A percentile compares a stretch with the other conserved stretches of the same genome.
Evolutionary conservation across 805 yeast genomes (phyloP).

Genomic region (Metschnikowia lachancei): DNA sequence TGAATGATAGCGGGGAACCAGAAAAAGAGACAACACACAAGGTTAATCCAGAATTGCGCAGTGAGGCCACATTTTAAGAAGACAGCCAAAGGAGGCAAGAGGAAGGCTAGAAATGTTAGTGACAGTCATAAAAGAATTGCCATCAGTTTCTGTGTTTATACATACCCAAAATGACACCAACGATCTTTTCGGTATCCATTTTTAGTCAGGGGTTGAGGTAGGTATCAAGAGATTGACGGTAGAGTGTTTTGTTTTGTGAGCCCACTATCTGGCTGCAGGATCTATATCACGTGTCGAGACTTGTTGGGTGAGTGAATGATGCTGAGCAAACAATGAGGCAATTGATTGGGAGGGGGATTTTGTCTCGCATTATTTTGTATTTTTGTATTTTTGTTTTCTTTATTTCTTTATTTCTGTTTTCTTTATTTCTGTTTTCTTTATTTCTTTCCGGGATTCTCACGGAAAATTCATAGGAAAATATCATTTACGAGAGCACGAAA

Average conservation of each 20-base stretch:
- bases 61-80: slow-evolving; percentile 67
- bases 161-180: slow-evolving; percentile 38
- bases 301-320: too few relatives aligned
- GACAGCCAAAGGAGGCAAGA: slow-evolving; percentile 77
- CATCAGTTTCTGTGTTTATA: not conserved
- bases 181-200: slow-evolving; percentile 43
- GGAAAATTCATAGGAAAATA: too few relatives aligned
- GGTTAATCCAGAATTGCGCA: slow-evolving; percentile 60
- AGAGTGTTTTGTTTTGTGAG: not conserved
- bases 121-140: not conserved
- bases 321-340: too few relatives aligned
- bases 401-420: too few relatives aligned
- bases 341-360: too few relatives aligned
- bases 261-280: not conserved
- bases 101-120: slow-evolving; percentile 44
- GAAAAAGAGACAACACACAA: slow-evolving; percentile 56
- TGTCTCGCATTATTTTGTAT: not conserved
- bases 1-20: slow-evolving; percentile 83
- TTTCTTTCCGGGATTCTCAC: too few relatives aligned
- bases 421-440: too few relatives aligned
- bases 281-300: not conserved
- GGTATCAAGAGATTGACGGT: not conserved
- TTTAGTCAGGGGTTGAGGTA: slow-evolving; percentile 1
- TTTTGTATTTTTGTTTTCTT: too few relatives aligned
- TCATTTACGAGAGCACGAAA: too few relatives aligned